phyloP scores from a whole-genome alignment of 129 eudicot species.

The Tagetes patula region DNA sequence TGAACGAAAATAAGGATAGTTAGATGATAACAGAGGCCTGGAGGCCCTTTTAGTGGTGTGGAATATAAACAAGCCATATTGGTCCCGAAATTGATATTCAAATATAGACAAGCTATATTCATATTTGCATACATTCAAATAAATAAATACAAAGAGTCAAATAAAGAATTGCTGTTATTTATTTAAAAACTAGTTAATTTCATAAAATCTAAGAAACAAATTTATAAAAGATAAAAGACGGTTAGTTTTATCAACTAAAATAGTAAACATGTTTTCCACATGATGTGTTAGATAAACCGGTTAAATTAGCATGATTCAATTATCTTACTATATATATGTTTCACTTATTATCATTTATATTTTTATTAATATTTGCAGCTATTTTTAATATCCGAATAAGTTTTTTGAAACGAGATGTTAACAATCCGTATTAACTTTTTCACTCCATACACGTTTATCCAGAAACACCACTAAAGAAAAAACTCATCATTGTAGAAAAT shows the following conservation, averaged over 20 bases:
- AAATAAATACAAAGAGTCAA: background rate
- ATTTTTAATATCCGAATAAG: too few species aligned
- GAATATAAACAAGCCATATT: constrained; percentile 34
- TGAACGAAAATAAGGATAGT: constrained; percentile 7
- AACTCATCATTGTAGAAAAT: too few species aligned
- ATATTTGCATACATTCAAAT: background rate
- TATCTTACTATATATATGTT: background rate
- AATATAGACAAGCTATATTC: background rate
- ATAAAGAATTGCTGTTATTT: background rate
- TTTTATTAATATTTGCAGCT: too few species aligned
- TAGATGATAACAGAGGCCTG: constrained; percentile 11
- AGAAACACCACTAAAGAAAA: too few species aligned
- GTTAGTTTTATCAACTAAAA: background rate
- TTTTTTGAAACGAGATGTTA: too few species aligned
- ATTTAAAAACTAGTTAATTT: background rate
- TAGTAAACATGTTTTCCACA: constrained; percentile 22
- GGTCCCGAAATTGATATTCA: constrained; percentile 28
- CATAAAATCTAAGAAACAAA: background rate
- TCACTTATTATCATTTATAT: too few species aligned
- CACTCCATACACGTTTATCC: too few species aligned
- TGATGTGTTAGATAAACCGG: constrained; percentile 2
- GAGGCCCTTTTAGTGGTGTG: constrained; percentile 33
- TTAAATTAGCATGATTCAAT: background rate
- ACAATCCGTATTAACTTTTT: too few species aligned
- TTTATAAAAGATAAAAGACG: background rate